phyloP scores from a whole-genome alignment of 257 asterid species.

The Orobanche coerulescens region DNA sequence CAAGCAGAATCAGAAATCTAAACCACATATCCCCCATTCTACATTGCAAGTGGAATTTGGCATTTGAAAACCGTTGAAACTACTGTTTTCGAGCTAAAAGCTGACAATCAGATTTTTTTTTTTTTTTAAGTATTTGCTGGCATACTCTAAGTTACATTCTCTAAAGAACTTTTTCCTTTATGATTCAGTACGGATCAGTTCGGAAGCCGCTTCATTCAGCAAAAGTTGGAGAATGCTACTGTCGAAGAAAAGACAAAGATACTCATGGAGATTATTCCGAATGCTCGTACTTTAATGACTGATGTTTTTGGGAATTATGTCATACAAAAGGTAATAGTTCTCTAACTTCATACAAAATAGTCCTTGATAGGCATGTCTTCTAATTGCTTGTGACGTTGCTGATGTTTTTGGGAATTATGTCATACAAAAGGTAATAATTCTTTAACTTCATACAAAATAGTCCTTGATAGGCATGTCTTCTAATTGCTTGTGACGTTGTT shows the following conservation, averaged over 20 bases:
- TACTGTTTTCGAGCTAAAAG: not conserved
- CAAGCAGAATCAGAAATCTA: not conserved
- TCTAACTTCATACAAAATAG: not conserved
- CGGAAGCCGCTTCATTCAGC: slow-evolving; percentile 92
- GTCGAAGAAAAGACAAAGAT: slow-evolving; percentile 60
- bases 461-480: not conserved
- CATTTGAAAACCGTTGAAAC: not conserved
- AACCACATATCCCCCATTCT: not conserved
- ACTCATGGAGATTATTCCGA: slow-evolving; percentile 56
- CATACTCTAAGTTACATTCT: no score
- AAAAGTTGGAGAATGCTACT: slow-evolving; percentile 79
- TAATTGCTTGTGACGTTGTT: slow-evolving; percentile 8
- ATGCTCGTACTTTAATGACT: slow-evolving; percentile 62
- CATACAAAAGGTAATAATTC: slow-evolving; percentile 63
- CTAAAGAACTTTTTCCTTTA: not conserved
- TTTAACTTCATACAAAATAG: not conserved
- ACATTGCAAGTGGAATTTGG: not conserved
- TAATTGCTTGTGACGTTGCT: not conserved
- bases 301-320: slow-evolving; percentile 93
- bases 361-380: not conserved
- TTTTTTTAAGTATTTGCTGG: no score
- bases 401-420: slow-evolving; percentile 93
- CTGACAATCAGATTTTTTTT: no score
- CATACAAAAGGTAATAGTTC: slow-evolving; percentile 63
- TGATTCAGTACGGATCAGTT: slow-evolving; percentile 71